These are phyloP conservation scores for Eutypella sp. DNA, from an alignment of 2,329 filamentous ascomycete species.

Conservation along the genomic window DNA sequence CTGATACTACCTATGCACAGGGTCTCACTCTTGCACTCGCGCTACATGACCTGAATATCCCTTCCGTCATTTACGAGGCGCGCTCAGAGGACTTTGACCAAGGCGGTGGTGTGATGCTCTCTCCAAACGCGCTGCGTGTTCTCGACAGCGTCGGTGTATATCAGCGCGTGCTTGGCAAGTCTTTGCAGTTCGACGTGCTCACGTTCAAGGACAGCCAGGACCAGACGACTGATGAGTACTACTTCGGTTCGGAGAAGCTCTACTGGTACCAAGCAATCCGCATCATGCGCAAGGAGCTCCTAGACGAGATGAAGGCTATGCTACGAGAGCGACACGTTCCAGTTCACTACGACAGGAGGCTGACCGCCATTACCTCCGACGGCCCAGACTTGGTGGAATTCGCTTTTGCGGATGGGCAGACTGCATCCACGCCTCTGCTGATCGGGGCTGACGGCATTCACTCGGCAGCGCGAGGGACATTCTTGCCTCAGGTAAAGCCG, in stretches of 20 bases:
- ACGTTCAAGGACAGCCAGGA: conserved; percentile 36
- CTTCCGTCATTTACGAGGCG: conserved; percentile 46
- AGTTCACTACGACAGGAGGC: conserved; percentile 44
- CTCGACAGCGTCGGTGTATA: conserved; percentile 48
- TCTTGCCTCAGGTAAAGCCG: conserved; percentile 44
- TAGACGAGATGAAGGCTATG: conserved; percentile 41
- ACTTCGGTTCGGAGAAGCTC: conserved; percentile 40
- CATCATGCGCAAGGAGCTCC: conserved; percentile 48
- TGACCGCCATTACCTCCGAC: conserved; percentile 37
- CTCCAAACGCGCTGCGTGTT: conserved; percentile 52
- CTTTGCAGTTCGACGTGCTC: conserved; percentile 47
- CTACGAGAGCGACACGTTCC: conserved; percentile 34
- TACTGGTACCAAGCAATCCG: conserved; percentile 51
- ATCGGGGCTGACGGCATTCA: conserved; percentile 58
- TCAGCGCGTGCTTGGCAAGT: conserved; percentile 35
- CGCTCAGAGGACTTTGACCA: conserved; percentile 39
- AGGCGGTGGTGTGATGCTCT: conserved; percentile 54
- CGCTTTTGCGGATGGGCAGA: conserved; percentile 42
- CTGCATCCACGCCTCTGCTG: conserved; percentile 36
- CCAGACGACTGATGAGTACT: conserved; percentile 34
- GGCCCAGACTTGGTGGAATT: conserved; percentile 36
- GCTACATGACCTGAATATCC: conserved; percentile 46
- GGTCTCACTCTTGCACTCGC: conserved; percentile 52
- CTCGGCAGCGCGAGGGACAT: conserved; percentile 46
- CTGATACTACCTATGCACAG: conserved; percentile 6